phyloP scores from a whole-genome alignment of 148 eudicot genomes.

The Diospyros kaki region DNA sequence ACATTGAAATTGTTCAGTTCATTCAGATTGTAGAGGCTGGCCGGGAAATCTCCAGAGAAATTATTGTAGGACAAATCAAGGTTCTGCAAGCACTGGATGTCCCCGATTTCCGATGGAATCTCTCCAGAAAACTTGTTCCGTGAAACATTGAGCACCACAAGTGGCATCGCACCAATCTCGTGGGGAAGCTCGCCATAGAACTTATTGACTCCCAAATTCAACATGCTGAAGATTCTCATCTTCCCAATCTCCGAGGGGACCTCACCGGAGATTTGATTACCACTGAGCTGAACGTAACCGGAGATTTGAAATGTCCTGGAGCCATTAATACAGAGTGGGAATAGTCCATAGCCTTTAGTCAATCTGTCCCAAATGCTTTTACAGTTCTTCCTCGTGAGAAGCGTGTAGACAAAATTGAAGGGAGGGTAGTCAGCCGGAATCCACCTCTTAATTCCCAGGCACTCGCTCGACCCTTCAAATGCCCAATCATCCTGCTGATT shows the following conservation, averaged over 20 bases:
- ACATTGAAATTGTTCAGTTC: conserved; percentile 78
- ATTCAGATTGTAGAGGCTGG: conserved; percentile 47
- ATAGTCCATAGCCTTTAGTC: conserved; percentile 72
- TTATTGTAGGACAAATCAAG: conserved; percentile 82
- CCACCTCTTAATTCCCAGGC: conserved; percentile 78
- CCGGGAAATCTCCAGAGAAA: conserved; percentile 80
- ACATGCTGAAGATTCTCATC: conserved; percentile 75
- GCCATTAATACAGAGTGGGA: conserved; percentile 62
- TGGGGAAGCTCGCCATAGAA: conserved; percentile 56
- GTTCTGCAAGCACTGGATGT: conserved; percentile 60
- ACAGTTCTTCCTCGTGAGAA: conserved; percentile 70
- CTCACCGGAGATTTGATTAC: conserved; percentile 58
- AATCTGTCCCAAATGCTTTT: conserved; percentile 60
- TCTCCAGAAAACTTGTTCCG: conserved; percentile 51
- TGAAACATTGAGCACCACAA: conserved; percentile 64
- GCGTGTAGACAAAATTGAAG: conserved; percentile 67
- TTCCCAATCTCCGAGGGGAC: conserved; percentile 54
- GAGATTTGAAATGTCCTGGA: conserved; percentile 43
- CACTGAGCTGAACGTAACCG: conserved; percentile 75
- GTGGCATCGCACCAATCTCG: conserved; percentile 44
- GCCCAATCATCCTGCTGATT: conserved; percentile 37
- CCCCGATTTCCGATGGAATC: conserved; percentile 57
- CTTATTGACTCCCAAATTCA: conserved; percentile 58
- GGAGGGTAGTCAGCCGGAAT: conserved; percentile 92
- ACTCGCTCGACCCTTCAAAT: conserved; percentile 66